Conservation (phyloP, 441 rosid species). For the Adansonia gregorii region DNA sequence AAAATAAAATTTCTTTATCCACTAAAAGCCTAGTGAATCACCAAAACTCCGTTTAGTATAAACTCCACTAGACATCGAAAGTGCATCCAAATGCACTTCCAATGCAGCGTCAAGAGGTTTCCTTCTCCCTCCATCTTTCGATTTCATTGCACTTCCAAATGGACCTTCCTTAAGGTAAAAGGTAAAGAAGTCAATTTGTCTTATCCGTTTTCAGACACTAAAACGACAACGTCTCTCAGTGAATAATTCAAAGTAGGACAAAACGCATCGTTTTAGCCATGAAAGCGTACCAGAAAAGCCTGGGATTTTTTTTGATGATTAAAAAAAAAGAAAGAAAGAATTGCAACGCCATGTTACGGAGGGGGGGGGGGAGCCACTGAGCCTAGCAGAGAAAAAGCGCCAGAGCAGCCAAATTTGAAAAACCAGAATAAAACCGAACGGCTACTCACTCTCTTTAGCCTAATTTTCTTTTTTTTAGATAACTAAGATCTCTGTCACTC, state of each 20-base stretch:
- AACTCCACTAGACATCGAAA: no score
- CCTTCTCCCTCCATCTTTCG: no score
- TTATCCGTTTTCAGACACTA: no score
- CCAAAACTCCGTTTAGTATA: no score
- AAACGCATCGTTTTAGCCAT: background rate
- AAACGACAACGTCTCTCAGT: background rate
- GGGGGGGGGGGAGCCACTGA: background rate
- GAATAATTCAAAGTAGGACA: background rate
- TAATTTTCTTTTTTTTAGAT: background rate
- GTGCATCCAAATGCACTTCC: no score
- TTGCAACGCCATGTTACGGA: background rate
- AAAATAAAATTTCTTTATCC: no score
- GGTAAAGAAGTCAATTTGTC: no score
- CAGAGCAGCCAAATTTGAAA: constrained; percentile 30
- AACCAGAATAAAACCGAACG: constrained; percentile 31
- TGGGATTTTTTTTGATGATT: no score
- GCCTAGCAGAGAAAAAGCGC: constrained; percentile 26
- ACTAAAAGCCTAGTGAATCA: no score
- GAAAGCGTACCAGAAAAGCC: background rate
- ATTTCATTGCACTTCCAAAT: no score
- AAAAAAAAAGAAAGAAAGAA: background rate
- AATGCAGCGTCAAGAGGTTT: no score
- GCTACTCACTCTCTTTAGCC: constrained; percentile 20
- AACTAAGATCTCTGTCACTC: background rate
- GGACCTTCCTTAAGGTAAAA: no score